phyloP scores from a whole-genome alignment of 805 yeast genomes.

The Cyberlindnera sargentensis region DNA sequence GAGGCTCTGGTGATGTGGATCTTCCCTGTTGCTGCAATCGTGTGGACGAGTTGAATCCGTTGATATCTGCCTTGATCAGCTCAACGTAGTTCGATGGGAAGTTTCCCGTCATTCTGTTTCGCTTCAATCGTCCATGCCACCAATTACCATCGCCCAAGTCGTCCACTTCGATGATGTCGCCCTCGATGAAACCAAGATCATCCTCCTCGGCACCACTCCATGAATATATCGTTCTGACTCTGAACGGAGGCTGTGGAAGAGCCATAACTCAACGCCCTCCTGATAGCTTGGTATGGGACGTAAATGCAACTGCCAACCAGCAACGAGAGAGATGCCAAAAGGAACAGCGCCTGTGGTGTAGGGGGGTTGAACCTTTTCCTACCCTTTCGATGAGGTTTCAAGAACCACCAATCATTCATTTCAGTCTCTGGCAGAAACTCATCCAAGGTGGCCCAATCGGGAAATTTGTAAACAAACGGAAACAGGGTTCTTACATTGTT shows the following conservation, averaged over 20 bases:
- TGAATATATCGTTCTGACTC: conserved; percentile 76
- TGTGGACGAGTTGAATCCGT: not conserved
- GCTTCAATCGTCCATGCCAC: conserved; percentile 79
- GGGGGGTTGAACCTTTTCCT: too few species aligned
- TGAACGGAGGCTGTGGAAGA: conserved; percentile 51
- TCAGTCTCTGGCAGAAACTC: not conserved
- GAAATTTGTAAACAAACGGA: conserved; percentile 19
- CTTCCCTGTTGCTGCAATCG: conserved; percentile 1
- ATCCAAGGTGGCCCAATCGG: conserved; percentile 9
- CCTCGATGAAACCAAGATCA: conserved; percentile 91
- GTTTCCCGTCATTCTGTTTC: conserved; percentile 77
- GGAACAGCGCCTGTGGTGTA: too few species aligned
- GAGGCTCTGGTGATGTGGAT: conserved; percentile 9
- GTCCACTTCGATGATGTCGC: conserved; percentile 82
- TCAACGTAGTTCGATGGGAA: conserved; percentile 87
- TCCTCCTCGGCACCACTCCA: conserved; percentile 92
- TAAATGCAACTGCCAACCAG: too few species aligned
- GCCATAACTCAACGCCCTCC: conserved; percentile 6
- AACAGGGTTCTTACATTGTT: conserved; percentile 5
- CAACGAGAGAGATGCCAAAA: too few species aligned
- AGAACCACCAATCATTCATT: too few species aligned
- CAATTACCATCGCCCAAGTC: conserved; percentile 80
- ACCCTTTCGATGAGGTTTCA: too few species aligned
- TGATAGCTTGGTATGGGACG: too few species aligned
- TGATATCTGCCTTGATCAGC: conserved; percentile 33